phyloP scores from a whole-genome alignment of 163 green algal genomes.

The Scenedesmus sp. region DNA sequence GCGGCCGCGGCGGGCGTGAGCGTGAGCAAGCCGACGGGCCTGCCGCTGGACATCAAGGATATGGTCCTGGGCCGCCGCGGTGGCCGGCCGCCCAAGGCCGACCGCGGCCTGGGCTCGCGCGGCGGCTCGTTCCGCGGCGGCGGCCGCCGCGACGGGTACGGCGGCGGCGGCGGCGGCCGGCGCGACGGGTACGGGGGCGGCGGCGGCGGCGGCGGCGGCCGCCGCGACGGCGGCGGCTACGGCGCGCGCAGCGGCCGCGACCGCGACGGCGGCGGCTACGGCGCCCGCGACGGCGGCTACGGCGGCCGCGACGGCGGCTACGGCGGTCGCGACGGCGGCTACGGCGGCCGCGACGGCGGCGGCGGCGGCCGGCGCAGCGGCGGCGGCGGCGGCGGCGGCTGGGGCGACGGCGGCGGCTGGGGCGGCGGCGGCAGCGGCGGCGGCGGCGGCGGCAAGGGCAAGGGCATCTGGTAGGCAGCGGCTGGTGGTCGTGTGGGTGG shows the following conservation, averaged over 20 bases:
- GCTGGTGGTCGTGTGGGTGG: not conserved
- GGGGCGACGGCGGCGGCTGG: not conserved
- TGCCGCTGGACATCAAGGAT: conserved; percentile 68
- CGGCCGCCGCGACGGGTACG: conserved; percentile 22
- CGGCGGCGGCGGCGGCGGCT: conserved; percentile 20
- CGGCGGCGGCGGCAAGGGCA: conserved; percentile 8
- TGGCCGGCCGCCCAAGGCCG: conserved; percentile 1
- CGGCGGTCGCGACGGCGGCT: conserved; percentile 12
- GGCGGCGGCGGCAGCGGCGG: conserved; percentile 5
- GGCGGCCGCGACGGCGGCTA: conserved; percentile 22
- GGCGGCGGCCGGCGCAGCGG: conserved; percentile 9
- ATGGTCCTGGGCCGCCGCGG: conserved; percentile 38
- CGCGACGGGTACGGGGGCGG: not conserved
- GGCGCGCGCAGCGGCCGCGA: not conserved
- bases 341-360: not conserved
- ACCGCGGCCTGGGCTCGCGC: conserved; percentile 27
- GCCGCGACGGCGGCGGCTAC: conserved; percentile 14
- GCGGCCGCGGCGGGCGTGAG: conserved; percentile 60
- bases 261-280: not conserved
- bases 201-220: conserved; percentile 12
- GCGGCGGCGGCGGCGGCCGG: not conserved
- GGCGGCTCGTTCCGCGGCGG: conserved; percentile 24
- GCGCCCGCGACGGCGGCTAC: not conserved
- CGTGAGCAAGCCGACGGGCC: conserved; percentile 59
- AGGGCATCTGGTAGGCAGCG: conserved; percentile 11